Conservation (phyloP, 129 eudicot genomes). For the Dittrichia graveolens region DNA sequence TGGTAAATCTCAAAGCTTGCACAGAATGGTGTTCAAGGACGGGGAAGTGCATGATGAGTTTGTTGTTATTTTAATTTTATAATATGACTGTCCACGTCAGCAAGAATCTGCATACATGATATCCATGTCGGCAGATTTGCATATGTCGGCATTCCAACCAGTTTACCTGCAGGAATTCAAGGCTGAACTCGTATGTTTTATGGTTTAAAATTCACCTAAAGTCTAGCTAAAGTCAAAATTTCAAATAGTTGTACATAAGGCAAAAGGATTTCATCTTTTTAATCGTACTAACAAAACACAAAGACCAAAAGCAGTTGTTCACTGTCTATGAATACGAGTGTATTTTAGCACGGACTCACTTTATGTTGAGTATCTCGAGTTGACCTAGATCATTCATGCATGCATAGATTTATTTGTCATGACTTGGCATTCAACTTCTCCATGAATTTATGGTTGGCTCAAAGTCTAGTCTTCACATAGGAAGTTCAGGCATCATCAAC, state of each 20-base stretch:
- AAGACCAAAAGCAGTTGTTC: conserved; percentile 18
- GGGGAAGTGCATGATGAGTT: too few relatives aligned
- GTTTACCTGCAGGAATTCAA: background rate
- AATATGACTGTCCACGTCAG: too few relatives aligned
- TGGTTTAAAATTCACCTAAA: conserved; percentile 27
- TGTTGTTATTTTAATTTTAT: too few relatives aligned
- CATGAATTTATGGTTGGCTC: conserved; percentile 74
- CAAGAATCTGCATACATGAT: too few relatives aligned
- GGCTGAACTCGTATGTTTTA: conserved; percentile 9
- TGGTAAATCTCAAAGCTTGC: too few relatives aligned
- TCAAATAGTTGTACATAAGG: background rate
- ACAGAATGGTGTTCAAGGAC: too few relatives aligned
- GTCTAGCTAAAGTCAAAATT: background rate
- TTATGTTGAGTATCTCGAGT: conserved; percentile 9
- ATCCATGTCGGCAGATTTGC: too few relatives aligned
- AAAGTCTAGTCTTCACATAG: conserved; percentile 68
- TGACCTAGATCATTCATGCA: conserved; percentile 36
- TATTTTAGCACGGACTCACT: background rate
- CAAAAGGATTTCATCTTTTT: conserved; percentile 5
- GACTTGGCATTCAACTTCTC: conserved; percentile 64
- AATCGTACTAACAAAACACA: conserved; percentile 19
- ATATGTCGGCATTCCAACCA: too few relatives aligned
- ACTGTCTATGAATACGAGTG: conserved; percentile 16
- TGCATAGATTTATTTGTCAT: conserved; percentile 28
- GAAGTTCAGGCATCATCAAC: conserved; percentile 63